Evolutionary conservation across 768 basidiomycete species (phyloP), one percentile per base, ranked within the genome.

Genomic region (Psilocybe tampanensis): DNA sequence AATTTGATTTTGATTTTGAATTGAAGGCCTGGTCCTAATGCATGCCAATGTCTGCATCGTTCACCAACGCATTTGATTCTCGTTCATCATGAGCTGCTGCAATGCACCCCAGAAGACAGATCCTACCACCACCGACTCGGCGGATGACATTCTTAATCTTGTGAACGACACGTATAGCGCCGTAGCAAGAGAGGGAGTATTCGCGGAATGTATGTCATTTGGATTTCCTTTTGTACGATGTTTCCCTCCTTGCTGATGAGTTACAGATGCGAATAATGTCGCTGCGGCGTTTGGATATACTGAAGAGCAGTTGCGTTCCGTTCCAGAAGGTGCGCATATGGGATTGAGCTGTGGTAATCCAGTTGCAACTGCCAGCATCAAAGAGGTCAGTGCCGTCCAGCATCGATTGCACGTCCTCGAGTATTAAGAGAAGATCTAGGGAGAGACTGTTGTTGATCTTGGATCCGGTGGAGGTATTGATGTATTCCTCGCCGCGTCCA

Each of bases 381-480:
- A 76, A 65, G 68, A 77, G 63, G 84, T 81, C 50, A 0, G 66
- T 45, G 6, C 50, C 12, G 42, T 13, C 21, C 8, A n/a, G n/a
- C n/a, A 22, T 47, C 47, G 17, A 9, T 23, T n/a, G 5, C 11
- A 17, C 32, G 45, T 11, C 11, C 8, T 41, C 39, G 15, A 15
- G 23, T 43, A 24, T 17, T 17, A 47, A 33, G 12, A 15, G 45
- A 26, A 21, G 21, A 33, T 13, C 17, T 57, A 85, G 84, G 85
- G 85, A 44, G 85, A 86, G 68, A 71, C 65, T 0, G 77, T 85
- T 3, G 64, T 87, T 1, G 81, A 86, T 64, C 72, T 87, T 7
- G 85, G 85, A 8, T 82, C 77, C 2, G 84, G 85, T 1, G 82
- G 77, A 1, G 85, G 85, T 0, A 71, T 83, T 11, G 83, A 86